Percentiles rank a stretch among this genome's conserved stretches.
Conservation (phyloP, 805 yeast species). For the Wickerhamomyces strasburgensis region DNA sequence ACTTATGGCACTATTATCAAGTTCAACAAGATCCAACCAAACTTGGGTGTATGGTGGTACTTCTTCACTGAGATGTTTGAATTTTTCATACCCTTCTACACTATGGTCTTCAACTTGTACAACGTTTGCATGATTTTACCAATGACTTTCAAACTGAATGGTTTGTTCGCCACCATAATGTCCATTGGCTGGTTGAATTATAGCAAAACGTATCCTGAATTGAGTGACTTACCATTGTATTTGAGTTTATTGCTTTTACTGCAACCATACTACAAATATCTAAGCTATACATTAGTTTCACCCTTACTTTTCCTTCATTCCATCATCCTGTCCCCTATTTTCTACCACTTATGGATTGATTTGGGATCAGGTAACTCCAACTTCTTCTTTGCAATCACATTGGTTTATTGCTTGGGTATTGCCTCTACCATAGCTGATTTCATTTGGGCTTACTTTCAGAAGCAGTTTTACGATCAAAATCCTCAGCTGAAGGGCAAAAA, state of each 20-base stretch:
- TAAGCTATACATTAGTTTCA: slow-evolving; percentile 44
- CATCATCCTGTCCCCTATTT: slow-evolving; percentile 74
- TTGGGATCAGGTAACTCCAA: slow-evolving; percentile 94
- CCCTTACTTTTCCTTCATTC: slow-evolving; percentile 51
- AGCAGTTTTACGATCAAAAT: slow-evolving; percentile 14
- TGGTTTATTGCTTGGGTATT: slow-evolving; percentile 71
- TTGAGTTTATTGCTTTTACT: slow-evolving; percentile 43
- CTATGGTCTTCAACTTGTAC: slow-evolving; percentile 78
- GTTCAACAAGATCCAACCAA: slow-evolving; percentile 75
- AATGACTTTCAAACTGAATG: slow-evolving; percentile 63
- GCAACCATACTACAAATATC: slow-evolving; percentile 39
- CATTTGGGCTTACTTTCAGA: slow-evolving; percentile 55
- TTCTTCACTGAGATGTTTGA: slow-evolving; percentile 94
- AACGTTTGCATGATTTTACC: slow-evolving; percentile 66
- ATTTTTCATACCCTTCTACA: slow-evolving; percentile 77
- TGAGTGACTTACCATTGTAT: slow-evolving; percentile 67
- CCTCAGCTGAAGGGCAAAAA: slow-evolving; percentile 4
- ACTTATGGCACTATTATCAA: slow-evolving; percentile 54
- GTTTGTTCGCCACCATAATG: slow-evolving; percentile 50
- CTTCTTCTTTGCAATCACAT: slow-evolving; percentile 90
- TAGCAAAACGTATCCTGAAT: slow-evolving; percentile 80
- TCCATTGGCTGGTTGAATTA: slow-evolving; percentile 51
- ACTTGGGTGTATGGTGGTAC: slow-evolving; percentile 98
- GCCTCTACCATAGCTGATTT: slow-evolving; percentile 68
- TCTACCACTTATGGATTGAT: slow-evolving; percentile 91